These are phyloP conservation scores for Batkoa obscura DNA, from an alignment of 371 early-diverging fungal genomes.

Conservation along the genomic window DNA sequence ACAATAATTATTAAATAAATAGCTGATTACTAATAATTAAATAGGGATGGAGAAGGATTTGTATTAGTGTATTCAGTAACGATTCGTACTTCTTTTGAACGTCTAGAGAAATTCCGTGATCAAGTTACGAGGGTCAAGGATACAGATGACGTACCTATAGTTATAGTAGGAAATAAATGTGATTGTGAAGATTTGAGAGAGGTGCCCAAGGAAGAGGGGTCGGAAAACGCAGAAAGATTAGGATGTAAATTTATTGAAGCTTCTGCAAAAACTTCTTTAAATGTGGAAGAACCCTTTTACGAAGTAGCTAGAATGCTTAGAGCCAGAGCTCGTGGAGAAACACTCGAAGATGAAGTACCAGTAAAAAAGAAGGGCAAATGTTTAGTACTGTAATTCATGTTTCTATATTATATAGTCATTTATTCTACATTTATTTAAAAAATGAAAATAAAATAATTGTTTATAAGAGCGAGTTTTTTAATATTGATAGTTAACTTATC, in stretches of 20 bases:
- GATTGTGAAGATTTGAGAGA: slow-evolving; percentile 24
- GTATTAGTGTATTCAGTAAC: slow-evolving; percentile 74
- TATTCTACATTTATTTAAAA: too few relatives aligned
- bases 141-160: slow-evolving; percentile 31
- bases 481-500: too few relatives aligned
- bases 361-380: too few relatives aligned
- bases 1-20: not conserved
- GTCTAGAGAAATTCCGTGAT: slow-evolving; percentile 31
- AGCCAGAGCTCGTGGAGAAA: too few relatives aligned
- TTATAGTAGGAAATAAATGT: slow-evolving; percentile 36
- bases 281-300: slow-evolving; percentile 49
- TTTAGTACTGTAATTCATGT: too few relatives aligned
- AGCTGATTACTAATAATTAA: slow-evolving; percentile 1
- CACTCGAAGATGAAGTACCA: too few relatives aligned
- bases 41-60: slow-evolving; percentile 72
- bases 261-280: slow-evolving; percentile 63
- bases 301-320: slow-evolving; percentile 19
- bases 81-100: slow-evolving; percentile 42
- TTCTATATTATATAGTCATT: too few relatives aligned
- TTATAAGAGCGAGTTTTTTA: too few relatives aligned
- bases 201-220: slow-evolving; percentile 36
- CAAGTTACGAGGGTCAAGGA: slow-evolving; percentile 49
- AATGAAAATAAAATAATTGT: too few relatives aligned
- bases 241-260: slow-evolving; percentile 61
- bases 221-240: slow-evolving; percentile 40